Evolutionary conservation across 2,329 filamentous ascomycete species (phyloP).

Genomic region (Chaetothyriales sp.): DNA sequence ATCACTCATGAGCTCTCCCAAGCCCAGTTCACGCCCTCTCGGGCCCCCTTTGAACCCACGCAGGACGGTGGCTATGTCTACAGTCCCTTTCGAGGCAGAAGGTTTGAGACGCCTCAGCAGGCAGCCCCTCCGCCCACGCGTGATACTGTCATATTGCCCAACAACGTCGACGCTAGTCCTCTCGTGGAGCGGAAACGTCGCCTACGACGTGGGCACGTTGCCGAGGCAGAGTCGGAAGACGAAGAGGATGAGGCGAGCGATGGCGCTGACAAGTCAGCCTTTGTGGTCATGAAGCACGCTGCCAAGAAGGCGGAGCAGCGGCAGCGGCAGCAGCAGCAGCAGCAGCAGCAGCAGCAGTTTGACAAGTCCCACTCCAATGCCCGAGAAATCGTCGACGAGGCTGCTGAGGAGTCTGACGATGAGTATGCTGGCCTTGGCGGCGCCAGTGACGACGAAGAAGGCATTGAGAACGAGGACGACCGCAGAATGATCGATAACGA

Average conservation of each 20-base stretch:
- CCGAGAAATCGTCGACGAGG: slow-evolving; percentile 76
- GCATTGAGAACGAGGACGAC: slow-evolving; percentile 59
- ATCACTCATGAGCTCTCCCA: slow-evolving; percentile 1
- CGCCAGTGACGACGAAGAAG: slow-evolving; percentile 71
- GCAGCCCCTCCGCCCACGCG: slow-evolving; percentile 49
- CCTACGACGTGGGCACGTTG: slow-evolving; percentile 33
- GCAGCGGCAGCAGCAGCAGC: too few species aligned
- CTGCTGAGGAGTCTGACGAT: slow-evolving; percentile 89
- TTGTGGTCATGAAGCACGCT: slow-evolving; percentile 57
- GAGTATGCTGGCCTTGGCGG: slow-evolving; percentile 93
- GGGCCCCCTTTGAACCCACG: slow-evolving; percentile 45
- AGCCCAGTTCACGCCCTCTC: slow-evolving; percentile 23
- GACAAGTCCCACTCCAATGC: slow-evolving; percentile 80
- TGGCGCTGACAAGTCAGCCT: slow-evolving; percentile 38
- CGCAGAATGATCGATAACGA: slow-evolving; percentile 79
- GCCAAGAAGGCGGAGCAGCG: slow-evolving; percentile 39
- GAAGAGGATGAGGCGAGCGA: slow-evolving; percentile 27
- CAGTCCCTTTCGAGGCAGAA: slow-evolving; percentile 55
- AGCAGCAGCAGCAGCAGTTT: slow-evolving; percentile 50
- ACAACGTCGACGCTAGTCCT: slow-evolving; percentile 47
- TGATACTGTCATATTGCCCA: slow-evolving; percentile 49
- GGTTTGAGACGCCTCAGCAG: slow-evolving; percentile 39
- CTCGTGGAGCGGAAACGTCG: slow-evolving; percentile 46
- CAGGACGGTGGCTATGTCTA: slow-evolving; percentile 68
- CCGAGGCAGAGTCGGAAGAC: slow-evolving; percentile 34